phyloP scores from a whole-genome alignment of 192 early-diverging fungal species.

The Backusella liffmaniae region DNA sequence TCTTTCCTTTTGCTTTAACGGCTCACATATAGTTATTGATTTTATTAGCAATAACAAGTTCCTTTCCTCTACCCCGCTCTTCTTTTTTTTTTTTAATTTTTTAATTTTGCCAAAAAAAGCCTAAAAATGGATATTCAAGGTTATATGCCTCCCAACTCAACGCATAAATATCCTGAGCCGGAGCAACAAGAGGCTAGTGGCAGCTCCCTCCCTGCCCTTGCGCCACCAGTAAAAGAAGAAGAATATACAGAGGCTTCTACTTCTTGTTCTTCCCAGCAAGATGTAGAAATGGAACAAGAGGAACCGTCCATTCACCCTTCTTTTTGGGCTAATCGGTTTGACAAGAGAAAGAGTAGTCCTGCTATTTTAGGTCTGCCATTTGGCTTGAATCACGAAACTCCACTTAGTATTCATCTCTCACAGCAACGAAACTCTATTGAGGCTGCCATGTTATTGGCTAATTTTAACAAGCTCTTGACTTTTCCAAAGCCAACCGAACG shows the following conservation, averaged over 20 bases:
- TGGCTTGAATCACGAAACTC: slow-evolving; percentile 5
- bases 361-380: slow-evolving; percentile 25
- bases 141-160: slow-evolving; percentile 8
- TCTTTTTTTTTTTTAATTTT: neutral
- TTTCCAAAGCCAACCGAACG: neutral
- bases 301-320: neutral
- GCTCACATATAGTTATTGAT: neutral
- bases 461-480: slow-evolving; percentile 24
- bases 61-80: neutral
- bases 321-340: slow-evolving; percentile 4
- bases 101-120: neutral
- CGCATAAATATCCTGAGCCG: neutral
- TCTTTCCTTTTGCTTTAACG: neutral
- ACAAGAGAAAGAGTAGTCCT: slow-evolving; percentile 38
- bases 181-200: neutral
- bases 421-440: slow-evolving; percentile 37
- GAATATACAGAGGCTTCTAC: neutral
- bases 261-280: neutral
- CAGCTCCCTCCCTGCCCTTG: neutral
- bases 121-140: slow-evolving; percentile 25
- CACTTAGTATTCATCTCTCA: slow-evolving; percentile 18
- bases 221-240: neutral
- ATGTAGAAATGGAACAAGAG: neutral
- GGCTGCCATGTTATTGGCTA: slow-evolving; percentile 35
- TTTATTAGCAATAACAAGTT: neutral